These are phyloP conservation scores for Chaetomium fimeti DNA, from an alignment of 495 filamentous ascomycete genomes.

Conservation along the genomic window DNA sequence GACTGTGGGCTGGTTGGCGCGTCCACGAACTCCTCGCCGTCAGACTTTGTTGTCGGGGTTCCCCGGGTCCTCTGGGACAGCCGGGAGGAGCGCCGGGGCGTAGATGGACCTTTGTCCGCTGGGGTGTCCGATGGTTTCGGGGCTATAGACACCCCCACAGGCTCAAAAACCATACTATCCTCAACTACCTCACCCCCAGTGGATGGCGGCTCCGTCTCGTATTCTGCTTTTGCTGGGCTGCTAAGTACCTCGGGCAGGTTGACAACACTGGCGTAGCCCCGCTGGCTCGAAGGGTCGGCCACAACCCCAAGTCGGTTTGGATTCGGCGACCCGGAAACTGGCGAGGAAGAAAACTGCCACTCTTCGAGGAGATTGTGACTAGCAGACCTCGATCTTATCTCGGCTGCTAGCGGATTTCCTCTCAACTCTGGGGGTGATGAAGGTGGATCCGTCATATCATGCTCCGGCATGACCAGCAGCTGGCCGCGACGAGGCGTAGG, in stretches of 20 bases:
- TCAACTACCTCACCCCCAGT: constrained; percentile 29
- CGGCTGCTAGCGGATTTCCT: constrained; percentile 51
- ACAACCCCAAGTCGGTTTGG: constrained; percentile 23
- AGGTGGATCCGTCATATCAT: constrained; percentile 48
- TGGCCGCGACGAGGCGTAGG: constrained; percentile 66
- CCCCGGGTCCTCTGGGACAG: constrained; percentile 15
- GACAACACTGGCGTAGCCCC: constrained; percentile 24
- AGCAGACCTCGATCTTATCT: constrained; percentile 46
- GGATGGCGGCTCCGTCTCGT: constrained; percentile 13
- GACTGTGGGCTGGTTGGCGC: constrained; percentile 44
- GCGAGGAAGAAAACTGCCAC: constrained; percentile 49
- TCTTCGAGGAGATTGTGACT: constrained; percentile 44
- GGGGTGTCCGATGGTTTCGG: background rate
- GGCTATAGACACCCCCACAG: background rate
- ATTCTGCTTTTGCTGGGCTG: constrained; percentile 9
- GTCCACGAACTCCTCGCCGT: constrained; percentile 47
- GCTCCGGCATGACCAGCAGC: constrained; percentile 39
- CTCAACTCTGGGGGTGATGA: constrained; percentile 56
- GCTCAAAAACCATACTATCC: constrained; percentile 29
- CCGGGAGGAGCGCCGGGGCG: constrained; percentile 27
- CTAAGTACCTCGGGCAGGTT: constrained; percentile 17
- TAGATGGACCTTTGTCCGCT: constrained; percentile 18
- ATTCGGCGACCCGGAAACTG: constrained; percentile 45
- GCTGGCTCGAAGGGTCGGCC: constrained; percentile 18
- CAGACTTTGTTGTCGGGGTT: constrained; percentile 44